Base-by-base conservation (phyloP, 2,329 filamentous ascomycete genomes). In the Thelonectria discophora region DNA sequence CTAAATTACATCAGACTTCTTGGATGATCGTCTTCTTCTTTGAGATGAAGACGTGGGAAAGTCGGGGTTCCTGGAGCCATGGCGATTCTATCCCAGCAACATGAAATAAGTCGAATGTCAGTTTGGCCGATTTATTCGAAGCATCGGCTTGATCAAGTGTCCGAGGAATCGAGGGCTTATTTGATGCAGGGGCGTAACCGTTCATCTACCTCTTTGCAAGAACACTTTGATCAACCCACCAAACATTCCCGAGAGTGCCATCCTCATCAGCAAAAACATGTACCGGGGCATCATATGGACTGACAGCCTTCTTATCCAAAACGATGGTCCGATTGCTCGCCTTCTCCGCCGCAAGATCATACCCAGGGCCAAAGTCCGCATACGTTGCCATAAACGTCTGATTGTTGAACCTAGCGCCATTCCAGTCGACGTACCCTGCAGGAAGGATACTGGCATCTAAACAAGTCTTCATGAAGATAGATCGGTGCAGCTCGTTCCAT, bases 401-500 rank as follows among this genome's bases (percentile, higher is more conserved):
- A 21, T 56, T 56, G 24, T 52, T 60, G 24, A 60, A 56, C 11
- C 58, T 47, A 9, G 42, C 58, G n/a, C 58, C 58, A 20, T 30
- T 55, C 58, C 58, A 60, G 34, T 60, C 58, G 27, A 60, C 51
- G 47, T 60, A 60, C 1, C 58, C 52, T 3, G 52, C 52, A n/a
- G 52, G 58, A 4, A 60, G 42, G 12, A 89, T 82, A 47, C 81
- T 84, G 5, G 78, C 78, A 68, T 89, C 86, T 6, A 88, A 76
- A 64, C 84, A 85, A 1, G 77, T 81, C 11, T 82, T 73, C 55
- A 84, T 82, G 64, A 88, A 88, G 62, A 89, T 79, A 34, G 82
- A 85, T 18, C 84, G 80, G 63, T 88, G 85, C 32, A 78, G 74
- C 0, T 81, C 77, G 68, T 90, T 89, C 83, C 87, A 89, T 0